Evolutionary conservation across 495 filamentous ascomycete genomes (phyloP), one percentile per base, ranked within the genome.

Genomic region (Chaetomidium leptoderma): DNA sequence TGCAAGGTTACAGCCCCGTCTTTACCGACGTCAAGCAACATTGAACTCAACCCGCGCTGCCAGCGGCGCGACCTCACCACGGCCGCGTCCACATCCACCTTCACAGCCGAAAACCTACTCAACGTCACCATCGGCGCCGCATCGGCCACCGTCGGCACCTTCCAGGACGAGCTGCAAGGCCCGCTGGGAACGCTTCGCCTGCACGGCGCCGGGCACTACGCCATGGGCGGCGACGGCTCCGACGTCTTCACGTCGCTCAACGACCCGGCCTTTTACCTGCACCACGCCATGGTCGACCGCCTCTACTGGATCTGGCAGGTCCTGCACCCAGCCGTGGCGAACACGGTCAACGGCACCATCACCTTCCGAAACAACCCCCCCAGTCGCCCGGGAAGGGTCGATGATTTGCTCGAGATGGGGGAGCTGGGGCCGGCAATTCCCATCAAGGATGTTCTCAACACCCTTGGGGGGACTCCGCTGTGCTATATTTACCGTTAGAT

Each of bases 141-240:
- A 4, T 48, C 45, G 3, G 23, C 24, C 23, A 29, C 45, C 16
- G 9, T 48, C 45, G 45, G 45, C 27, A 14, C 17, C 45, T 48
- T 48, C 45, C 45, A 48, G 14, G 45, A 48, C 45, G 45, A 48
- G 27, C 45, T 48, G 27, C 45, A 48, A 19, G 45, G 45, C 27
- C 16, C 45, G 8, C 19, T 19, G 5, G 45, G 45, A 0, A 48
- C 45, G 6, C 45, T 48, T 27, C 45, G 45, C 16, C 16, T 48
- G 16, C 45, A 48, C 29, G 45, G 45, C 29, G 45, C 45, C 3
- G 45, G 45, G 5, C 45, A 33, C 45, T 21, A 48, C 27, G 8
- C 45, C 16, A 48, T 48, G 45, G 27, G 45, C 29, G 45, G 45
- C 26, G 27, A 48, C 26, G 45, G 45, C 24, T 33, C n/a, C 16